Evolutionary conservation across 768 basidiomycete species (phyloP).

Genomic region (Candolleomyces eurysporus): DNA sequence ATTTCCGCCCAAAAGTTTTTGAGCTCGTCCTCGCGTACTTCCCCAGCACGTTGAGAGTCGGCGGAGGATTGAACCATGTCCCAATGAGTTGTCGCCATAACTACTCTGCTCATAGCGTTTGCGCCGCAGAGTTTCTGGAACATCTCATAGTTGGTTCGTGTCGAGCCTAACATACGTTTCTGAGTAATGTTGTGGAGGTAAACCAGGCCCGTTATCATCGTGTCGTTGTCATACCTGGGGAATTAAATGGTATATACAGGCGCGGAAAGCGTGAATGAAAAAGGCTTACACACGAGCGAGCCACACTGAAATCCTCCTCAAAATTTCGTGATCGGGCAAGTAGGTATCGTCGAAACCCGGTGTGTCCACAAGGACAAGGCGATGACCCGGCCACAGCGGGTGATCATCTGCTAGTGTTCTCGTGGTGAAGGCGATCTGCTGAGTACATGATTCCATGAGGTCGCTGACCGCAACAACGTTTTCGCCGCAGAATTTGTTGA

Average conservation of each 20-base stretch:
- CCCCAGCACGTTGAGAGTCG: too few species aligned
- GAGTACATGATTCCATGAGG: conserved; percentile 8
- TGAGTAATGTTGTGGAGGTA: conserved; percentile 45
- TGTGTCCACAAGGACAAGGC: conserved; percentile 11
- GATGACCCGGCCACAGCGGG: neutral
- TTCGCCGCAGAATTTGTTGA: neutral
- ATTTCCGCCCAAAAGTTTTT: neutral
- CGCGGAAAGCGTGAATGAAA: too few species aligned
- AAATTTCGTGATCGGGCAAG: conserved; percentile 3
- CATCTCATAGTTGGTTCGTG: neutral
- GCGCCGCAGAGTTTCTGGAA: conserved; percentile 2
- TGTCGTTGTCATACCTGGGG: neutral
- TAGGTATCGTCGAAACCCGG: conserved; percentile 16
- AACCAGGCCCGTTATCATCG: conserved; percentile 27
- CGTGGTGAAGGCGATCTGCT: neutral
- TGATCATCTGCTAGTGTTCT: neutral
- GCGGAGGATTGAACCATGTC: neutral
- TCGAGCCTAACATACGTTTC: conserved; percentile 24
- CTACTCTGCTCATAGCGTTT: neutral
- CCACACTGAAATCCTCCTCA: conserved; percentile 9
- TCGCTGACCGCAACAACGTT: conserved; percentile 2
- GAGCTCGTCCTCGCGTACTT: neutral
- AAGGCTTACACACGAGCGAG: conserved; percentile 5
- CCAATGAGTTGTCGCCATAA: neutral
- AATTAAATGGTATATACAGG: too few species aligned